Evolutionary conservation across 2,329 filamentous ascomycete species (phyloP).

Genomic region (Ambrosiella xylebori): DNA sequence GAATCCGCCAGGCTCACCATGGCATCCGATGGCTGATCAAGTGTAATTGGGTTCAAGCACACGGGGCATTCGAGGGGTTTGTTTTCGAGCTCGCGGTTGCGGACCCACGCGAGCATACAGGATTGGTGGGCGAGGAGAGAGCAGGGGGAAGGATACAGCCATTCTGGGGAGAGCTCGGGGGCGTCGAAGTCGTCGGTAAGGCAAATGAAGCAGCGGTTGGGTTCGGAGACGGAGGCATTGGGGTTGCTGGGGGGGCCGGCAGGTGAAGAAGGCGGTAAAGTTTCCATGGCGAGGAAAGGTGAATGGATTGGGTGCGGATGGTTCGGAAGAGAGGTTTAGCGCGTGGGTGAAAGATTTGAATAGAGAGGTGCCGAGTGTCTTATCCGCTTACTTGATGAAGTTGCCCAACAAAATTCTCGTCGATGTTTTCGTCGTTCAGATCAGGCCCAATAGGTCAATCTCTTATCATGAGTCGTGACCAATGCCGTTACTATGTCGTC

Average conservation of each 20-base stretch:
- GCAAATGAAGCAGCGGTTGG: conserved; percentile 43
- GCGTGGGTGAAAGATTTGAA: too few species aligned
- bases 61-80: conserved; percentile 68
- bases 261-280: background rate
- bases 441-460: too few species aligned
- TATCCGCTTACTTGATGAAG: too few species aligned
- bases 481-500: too few species aligned
- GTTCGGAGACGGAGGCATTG: conserved; percentile 2
- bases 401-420: too few species aligned
- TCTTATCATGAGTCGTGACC: too few species aligned
- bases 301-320: too few species aligned
- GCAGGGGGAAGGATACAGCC: conserved; percentile 83
- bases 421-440: too few species aligned
- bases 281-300: too few species aligned
- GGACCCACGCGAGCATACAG: conserved; percentile 81
- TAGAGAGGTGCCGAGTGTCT: too few species aligned
- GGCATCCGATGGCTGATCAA: conserved; percentile 57
- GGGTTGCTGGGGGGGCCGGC: background rate
- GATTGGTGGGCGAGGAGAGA: conserved; percentile 79
- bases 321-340: background rate
- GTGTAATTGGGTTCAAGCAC: conserved; percentile 65
- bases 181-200: conserved; percentile 37
- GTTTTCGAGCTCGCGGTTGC: conserved; percentile 57
- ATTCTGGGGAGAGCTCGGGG: conserved; percentile 27
- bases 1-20: conserved; percentile 50